Base-by-base conservation (phyloP, 2,329 filamentous ascomycete species). In the Alternaria tenuissima region DNA sequence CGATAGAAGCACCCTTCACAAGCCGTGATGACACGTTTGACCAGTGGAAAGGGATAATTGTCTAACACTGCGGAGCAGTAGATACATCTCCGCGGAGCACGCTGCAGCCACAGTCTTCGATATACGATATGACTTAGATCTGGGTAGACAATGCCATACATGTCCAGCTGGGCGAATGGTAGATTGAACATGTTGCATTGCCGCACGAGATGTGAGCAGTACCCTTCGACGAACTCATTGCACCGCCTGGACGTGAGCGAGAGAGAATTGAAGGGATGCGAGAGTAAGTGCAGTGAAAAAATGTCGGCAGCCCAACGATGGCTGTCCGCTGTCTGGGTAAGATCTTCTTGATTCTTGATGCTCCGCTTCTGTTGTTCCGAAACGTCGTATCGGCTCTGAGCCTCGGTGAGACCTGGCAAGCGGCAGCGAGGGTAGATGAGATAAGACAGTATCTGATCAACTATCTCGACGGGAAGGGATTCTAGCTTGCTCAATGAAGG, bases 1-100 rank as follows among this genome's bases (percentile, higher is more conserved):
- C 67, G 63, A 55, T 72, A 75, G 63, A 76, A 76, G 57, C 73
- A 76, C 47, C 67, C 66, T 60, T 62, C 55, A 41, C 73, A 76
- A 4, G 59, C 55, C 7, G 68, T 62, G 3, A 76, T 41, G 20
- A 72, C 44, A 5, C 67, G 57, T 46, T 66, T 65, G 18, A 66
- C 59, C 5, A 55, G 28, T 1, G 53, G 32, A 43, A 74, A 73
- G 0, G 74, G 72, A 43, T 76, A 76, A 28, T 49, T 52, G 53
- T 73, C 70, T 22, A 76, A 39, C 2, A 58, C 58, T 3, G 52
- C 59, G 24, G 60, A 60, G 52, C 74, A 76, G 59, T 70, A 76
- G 7, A 75, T 63, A 43, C 74, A 76, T 20, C 34, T 48, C 7
- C 73, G 60, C 7, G 73, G 69, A 7, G 73, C 72, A 52, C 64